phyloP scores from a whole-genome alignment of 2,329 filamentous ascomycete genomes.

The Leptographium radiaticola region DNA sequence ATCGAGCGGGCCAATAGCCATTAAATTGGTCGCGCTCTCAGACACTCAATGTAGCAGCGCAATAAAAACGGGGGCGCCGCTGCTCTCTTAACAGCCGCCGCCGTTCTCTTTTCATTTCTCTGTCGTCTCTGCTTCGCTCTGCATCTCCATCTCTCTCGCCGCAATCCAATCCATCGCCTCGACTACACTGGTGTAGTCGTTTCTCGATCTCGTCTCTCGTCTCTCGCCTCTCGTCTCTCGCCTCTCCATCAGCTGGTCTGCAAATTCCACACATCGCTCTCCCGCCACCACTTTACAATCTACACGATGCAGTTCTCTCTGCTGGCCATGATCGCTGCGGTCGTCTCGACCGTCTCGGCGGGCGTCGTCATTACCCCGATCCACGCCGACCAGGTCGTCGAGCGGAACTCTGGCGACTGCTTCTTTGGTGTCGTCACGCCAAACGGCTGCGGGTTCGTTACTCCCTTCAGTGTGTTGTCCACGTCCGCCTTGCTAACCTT shows the following conservation, averaged over 20 bases:
- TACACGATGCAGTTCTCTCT: constrained; percentile 26
- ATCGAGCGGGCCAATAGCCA: no score
- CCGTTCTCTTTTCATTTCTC: neutral
- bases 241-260: neutral
- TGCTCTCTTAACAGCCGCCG: neutral
- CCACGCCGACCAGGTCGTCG: constrained; percentile 35
- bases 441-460: constrained; percentile 41
- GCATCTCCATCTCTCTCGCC: neutral
- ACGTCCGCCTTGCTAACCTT: neutral
- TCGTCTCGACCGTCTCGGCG: constrained; percentile 33
- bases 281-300: neutral
- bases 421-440: constrained; percentile 43
- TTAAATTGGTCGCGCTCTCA: no score
- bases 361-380: constrained; percentile 44
- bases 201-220: neutral
- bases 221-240: neutral
- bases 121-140: neutral
- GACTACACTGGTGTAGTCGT: neutral
- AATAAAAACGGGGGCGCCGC: no score
- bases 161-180: neutral
- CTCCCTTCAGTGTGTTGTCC: neutral
- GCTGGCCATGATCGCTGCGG: constrained; percentile 26
- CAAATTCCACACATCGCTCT: no score
- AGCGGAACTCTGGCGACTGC: constrained; percentile 34
- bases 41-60: no score